Evolutionary conservation across 495 filamentous ascomycete species (phyloP), one percentile per base, ranked within the genome.

Genomic region (Tuber indicum): DNA sequence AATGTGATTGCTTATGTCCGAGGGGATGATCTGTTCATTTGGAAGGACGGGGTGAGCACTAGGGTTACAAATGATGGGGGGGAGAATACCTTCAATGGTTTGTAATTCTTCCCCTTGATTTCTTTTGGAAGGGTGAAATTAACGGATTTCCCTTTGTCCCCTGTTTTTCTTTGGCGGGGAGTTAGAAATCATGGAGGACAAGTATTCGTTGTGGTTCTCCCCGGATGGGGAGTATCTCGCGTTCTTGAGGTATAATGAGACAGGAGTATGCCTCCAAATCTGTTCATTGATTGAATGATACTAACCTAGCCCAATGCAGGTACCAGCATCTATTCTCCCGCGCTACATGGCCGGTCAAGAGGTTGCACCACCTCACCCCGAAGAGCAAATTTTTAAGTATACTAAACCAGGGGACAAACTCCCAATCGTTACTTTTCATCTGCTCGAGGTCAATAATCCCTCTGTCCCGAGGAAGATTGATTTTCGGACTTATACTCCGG

Each of bases 241-340:
- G 10, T 90, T 86, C 74, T 85, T 90, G 74, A 86, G 85, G 77
- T 88, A 89, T 82, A 86, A 90, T 76, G 89, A 90, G 83, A 89
- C 87, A 1, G 89, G 88, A 14, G 89, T 80, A 72, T 39, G 74
- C 39, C 1, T 46, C 7, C 32, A 21, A 77, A 44, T 71, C 73
- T 14, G 36, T 36, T n/a, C 9, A 32, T 62, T 58, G n/a, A 1
- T 62, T 8, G 52, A 10, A 7, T 21, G 19, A 23, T 49, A 47
- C 23, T 73, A 78, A 74, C 19, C 71, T 71, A 10, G n/a, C 39
- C 4, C 23, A 14, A 39, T n/a, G 7, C 19, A 81, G 79, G 79
- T 84, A 43, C 84, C 86, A 72, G 89, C 88, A 0, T 90, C 87
- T 76, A 87, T 86, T 3, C 84, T 90, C 12, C 87, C 87, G 0